phyloP scores from a whole-genome alignment of 1,139 yeast species.

The Yamadazyma trypodendri region DNA sequence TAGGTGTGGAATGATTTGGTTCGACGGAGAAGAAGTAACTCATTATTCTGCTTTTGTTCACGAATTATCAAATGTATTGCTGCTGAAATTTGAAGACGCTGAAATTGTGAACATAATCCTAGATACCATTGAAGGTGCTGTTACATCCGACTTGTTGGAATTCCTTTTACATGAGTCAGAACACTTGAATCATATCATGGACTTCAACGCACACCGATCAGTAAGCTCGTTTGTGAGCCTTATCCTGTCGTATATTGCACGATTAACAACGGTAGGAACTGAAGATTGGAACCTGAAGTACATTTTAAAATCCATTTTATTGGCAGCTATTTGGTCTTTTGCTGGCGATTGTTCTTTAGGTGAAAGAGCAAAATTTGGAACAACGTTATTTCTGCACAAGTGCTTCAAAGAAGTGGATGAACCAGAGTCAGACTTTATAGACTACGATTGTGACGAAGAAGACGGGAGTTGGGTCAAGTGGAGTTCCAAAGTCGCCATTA shows the following conservation, averaged over 20 bases:
- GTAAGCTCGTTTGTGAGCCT: conserved; percentile 35
- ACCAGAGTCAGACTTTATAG: conserved; percentile 24
- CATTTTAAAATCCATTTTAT: conserved; percentile 35
- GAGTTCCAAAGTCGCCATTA: conserved; percentile 40
- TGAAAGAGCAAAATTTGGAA: conserved; percentile 42
- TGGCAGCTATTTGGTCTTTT: conserved; percentile 66
- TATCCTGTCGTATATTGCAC: background rate
- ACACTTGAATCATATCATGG: conserved; percentile 53
- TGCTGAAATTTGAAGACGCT: background rate
- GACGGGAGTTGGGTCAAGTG: conserved; percentile 53
- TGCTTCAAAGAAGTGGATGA: conserved; percentile 13
- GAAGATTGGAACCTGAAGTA: conserved; percentile 17
- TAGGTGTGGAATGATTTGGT: conserved; percentile 89
- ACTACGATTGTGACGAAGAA: conserved; percentile 44
- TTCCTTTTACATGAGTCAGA: background rate
- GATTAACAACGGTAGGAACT: background rate
- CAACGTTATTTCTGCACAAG: conserved; percentile 23
- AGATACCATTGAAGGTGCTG: background rate
- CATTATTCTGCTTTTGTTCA: conserved; percentile 19
- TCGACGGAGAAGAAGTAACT: conserved; percentile 33
- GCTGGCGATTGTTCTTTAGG: conserved; percentile 54
- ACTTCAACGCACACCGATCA: conserved; percentile 36
- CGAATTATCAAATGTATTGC: conserved; percentile 5
- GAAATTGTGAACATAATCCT: background rate
- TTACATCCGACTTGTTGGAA: background rate